Conservation (phyloP, 2,329 filamentous ascomycete species). For the Beauveria medogensis region DNA sequence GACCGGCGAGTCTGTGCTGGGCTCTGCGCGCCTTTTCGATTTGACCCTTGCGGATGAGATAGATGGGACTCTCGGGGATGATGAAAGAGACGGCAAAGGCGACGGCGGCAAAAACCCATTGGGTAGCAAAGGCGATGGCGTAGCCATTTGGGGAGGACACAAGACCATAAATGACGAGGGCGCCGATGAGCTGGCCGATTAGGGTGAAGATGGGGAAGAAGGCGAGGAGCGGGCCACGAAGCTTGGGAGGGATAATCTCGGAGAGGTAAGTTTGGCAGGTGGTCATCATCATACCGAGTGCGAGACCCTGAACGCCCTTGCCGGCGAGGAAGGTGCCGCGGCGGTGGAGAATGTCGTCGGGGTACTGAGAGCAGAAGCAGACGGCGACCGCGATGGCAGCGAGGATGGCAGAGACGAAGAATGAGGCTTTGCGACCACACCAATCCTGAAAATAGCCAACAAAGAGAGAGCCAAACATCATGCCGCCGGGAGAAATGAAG, state of each 20-base stretch:
- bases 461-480: conserved; percentile 28
- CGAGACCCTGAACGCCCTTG: conserved; percentile 36
- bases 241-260: conserved; percentile 36
- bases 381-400: conserved; percentile 29
- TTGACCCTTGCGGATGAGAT: conserved; percentile 34
- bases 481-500: conserved; percentile 29
- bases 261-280: conserved; percentile 40
- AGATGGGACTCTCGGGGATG: conserved; percentile 44
- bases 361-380: conserved; percentile 18
- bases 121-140: conserved; percentile 32
- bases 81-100: conserved; percentile 34
- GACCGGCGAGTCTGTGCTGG: conserved; percentile 41
- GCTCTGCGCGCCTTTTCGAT: conserved; percentile 33
- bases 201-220: conserved; percentile 42
- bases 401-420: conserved; percentile 28
- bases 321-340: conserved; percentile 34
- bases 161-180: conserved; percentile 31
- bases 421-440: conserved; percentile 27
- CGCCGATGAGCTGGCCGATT: conserved; percentile 39
- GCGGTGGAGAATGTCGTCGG: conserved; percentile 18
- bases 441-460: conserved; percentile 34
- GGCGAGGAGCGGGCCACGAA: conserved; percentile 39
- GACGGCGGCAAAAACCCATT: conserved; percentile 36
- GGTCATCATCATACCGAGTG: conserved; percentile 36
- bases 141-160: conserved; percentile 26